phyloP scores from a whole-genome alignment of 495 filamentous ascomycete genomes.

The Pseudotulostoma volvatum region DNA sequence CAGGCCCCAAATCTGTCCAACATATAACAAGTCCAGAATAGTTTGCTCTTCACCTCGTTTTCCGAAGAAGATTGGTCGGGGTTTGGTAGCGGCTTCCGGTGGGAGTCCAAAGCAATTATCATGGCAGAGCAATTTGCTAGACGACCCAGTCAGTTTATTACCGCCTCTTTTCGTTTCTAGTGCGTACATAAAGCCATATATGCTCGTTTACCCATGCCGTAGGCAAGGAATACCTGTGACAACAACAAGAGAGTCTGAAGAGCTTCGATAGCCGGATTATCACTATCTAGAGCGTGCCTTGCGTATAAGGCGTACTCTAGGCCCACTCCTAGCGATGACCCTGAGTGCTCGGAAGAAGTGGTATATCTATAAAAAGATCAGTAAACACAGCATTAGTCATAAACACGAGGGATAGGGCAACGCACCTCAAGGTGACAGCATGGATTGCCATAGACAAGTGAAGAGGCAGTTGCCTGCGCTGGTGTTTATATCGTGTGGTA shows the following conservation, averaged over 20 bases:
- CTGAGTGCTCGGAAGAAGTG: constrained; percentile 40
- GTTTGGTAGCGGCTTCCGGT: constrained; percentile 48
- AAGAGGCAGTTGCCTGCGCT: constrained; percentile 45
- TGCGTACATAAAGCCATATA: constrained; percentile 67
- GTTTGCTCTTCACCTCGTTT: constrained; percentile 51
- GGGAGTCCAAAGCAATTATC: constrained; percentile 61
- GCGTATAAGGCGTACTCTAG: constrained; percentile 53
- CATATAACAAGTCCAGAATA: constrained; percentile 77
- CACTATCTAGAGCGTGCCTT: constrained; percentile 52
- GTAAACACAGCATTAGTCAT: constrained; percentile 1
- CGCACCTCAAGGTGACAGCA: constrained; percentile 53
- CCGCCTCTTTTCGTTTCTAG: neutral
- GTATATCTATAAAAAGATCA: constrained; percentile 39
- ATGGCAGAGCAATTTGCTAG: constrained; percentile 64
- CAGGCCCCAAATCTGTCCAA: constrained; percentile 66
- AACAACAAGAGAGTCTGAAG: constrained; percentile 64
- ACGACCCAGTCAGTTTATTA: constrained; percentile 5
- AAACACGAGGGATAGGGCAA: constrained; percentile 3
- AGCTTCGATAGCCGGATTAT: constrained; percentile 61
- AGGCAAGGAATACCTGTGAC: constrained; percentile 54
- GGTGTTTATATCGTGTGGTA: constrained; percentile 46
- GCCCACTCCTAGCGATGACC: constrained; percentile 38
- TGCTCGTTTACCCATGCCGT: constrained; percentile 66
- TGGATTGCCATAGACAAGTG: constrained; percentile 55
- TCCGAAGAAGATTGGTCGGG: constrained; percentile 41